Conservation (phyloP, 1,284 basidiomycete species). For the Moesziomyces parantarcticus region DNA sequence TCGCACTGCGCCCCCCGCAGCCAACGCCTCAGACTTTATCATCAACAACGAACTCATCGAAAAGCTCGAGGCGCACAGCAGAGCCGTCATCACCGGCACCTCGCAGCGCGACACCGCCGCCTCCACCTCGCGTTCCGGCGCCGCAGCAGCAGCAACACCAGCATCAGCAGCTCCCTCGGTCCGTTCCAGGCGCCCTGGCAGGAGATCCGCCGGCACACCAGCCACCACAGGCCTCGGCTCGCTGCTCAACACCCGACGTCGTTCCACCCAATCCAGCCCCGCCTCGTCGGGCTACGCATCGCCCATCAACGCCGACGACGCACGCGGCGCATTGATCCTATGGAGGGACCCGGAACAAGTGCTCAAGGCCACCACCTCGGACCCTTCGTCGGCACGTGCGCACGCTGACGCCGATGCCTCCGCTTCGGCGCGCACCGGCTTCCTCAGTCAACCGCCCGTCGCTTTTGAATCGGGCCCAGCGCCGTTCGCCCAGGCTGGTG, state of each 20-base stretch:
- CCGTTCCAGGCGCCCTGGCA: constrained; percentile 15
- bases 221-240: constrained; percentile 22
- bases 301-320: constrained; percentile 43
- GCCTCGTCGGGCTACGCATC: constrained; percentile 44
- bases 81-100: constrained; percentile 43
- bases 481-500: background rate
- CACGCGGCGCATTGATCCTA: constrained; percentile 34
- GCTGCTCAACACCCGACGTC: constrained; percentile 24
- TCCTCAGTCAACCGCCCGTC: constrained; percentile 38
- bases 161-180: constrained; percentile 6
- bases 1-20: constrained; percentile 19
- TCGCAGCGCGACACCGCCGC: constrained; percentile 45
- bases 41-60: constrained; percentile 57
- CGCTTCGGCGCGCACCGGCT: constrained; percentile 10
- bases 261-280: constrained; percentile 38
- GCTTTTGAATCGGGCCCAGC: constrained; percentile 22
- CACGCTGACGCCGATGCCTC: constrained; percentile 12
- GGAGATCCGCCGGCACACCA: constrained; percentile 21
- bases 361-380: constrained; percentile 15
- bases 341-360: constrained; percentile 52
- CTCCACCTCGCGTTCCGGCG: constrained; percentile 17
- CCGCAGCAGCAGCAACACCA: background rate
- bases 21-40: constrained; percentile 27
- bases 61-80: constrained; percentile 52
- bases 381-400: constrained; percentile 20